Base-by-base conservation (phyloP, 1,139 yeast species). In the Saccharomyces hybrid region DNA sequence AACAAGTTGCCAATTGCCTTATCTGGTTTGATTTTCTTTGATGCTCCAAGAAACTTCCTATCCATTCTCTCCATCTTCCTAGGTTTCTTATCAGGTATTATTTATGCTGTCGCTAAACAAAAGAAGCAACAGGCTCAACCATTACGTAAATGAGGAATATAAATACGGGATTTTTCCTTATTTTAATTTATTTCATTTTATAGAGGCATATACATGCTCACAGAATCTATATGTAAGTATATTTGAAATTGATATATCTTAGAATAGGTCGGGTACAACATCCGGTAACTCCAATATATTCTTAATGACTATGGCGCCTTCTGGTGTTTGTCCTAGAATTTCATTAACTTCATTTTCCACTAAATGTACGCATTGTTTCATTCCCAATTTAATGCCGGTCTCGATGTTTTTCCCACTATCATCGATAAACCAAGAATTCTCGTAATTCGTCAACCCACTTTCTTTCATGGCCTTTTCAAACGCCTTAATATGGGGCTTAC, bases 1-100 rank as follows among this genome's bases (percentile, higher is more conserved):
- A 93, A 93, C 82, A 95, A 95, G 78, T 83, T 93, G 68, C 99
- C 99, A 67, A 89, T 95, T 68, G 99, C 99, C 26, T 79, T 95
- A 58, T 85, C 96, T 38, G 99, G 99, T 48, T 81, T 95, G 69
- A 71, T 93, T 61, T 93, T 93, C 80, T 93, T 91, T 69, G 96
- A 89, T 65, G 95, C 96, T 57, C 95, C 96, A 56, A 89, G 86
- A 69, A 93, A 95, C 77, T 88, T 93, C 76, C 84, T 87, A 79
- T 88, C 96, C 47, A 88, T 90, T 59, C 75, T 90, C 41, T 93
- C 98, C 53, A 95, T 93, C 69, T 81, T 88, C 68, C 79, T 91
- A 60, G 99, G 99, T 54, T 93, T 95, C 75, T 76, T 82, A 60
- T 96, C 99, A 59, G 99, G 99, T 71, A 76, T 93, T 62, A 96